phyloP scores from a whole-genome alignment of 176 grass and related monocot species.

The Saccharum officinarum region DNA sequence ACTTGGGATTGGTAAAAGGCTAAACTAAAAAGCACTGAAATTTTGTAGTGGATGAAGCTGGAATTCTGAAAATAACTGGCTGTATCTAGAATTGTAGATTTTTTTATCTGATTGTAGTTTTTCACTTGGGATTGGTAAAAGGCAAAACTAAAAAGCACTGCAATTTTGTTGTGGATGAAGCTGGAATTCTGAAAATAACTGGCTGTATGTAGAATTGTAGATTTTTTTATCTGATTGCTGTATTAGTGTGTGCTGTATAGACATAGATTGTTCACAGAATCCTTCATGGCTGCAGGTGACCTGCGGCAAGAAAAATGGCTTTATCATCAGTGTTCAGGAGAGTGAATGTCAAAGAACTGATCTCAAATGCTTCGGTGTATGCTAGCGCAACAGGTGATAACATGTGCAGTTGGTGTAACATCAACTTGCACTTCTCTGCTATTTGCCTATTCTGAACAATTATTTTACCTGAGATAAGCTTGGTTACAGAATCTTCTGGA shows the following conservation, averaged over 20 bases:
- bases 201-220: not conserved
- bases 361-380: slow-evolving; percentile 66
- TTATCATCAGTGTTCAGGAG: slow-evolving; percentile 60
- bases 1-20: not conserved
- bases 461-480: not conserved
- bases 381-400: slow-evolving; percentile 45
- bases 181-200: not conserved
- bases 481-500: slow-evolving; percentile 64
- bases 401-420: not conserved
- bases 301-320: slow-evolving; percentile 29
- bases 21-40: not conserved
- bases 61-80: not conserved
- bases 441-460: not conserved
- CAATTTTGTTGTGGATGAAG: not conserved
- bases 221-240: no score
- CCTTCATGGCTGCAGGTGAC: slow-evolving; percentile 20
- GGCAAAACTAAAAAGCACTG: not conserved
- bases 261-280: not conserved
- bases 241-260: not conserved
- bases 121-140: not conserved
- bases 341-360: slow-evolving; percentile 70
- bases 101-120: not conserved
- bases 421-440: not conserved
- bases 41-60: not conserved
- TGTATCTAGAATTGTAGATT: not conserved